phyloP scores from a whole-genome alignment of 73 alveolate species.

The Uronychia binucleata region DNA sequence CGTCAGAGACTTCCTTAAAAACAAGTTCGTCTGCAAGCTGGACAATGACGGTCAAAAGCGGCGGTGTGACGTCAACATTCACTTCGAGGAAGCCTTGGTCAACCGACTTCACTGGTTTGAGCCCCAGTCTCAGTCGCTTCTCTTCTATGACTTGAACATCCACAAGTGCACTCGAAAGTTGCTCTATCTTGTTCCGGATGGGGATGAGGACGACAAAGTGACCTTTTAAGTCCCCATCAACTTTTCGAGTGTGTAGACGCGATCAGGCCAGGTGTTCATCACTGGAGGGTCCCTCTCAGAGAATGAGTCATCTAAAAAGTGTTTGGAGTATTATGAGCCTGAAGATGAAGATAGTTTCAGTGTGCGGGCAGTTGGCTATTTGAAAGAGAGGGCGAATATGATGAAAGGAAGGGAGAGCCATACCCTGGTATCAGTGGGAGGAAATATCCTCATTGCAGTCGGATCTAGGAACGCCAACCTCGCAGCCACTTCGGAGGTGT shows the following conservation, averaged over 20 bases:
- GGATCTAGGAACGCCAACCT: conserved; percentile 27
- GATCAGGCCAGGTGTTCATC: conserved; percentile 26
- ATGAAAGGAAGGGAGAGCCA: conserved; percentile 38
- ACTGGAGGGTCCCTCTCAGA: conserved; percentile 42
- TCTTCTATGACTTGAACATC: conserved; percentile 17
- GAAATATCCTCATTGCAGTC: conserved; percentile 15
- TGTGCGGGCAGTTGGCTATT: not conserved
- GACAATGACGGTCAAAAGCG: conserved; percentile 19
- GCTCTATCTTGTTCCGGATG: conserved; percentile 21
- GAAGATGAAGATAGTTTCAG: not conserved
- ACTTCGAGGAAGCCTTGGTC: conserved; percentile 12
- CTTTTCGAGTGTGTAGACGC: conserved; percentile 22
- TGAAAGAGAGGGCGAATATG: conserved; percentile 33
- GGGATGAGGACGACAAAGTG: not conserved
- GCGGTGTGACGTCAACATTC: conserved; percentile 12
- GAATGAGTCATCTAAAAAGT: conserved; percentile 6
- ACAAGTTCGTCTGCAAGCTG: conserved; percentile 22
- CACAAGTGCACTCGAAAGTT: not conserved
- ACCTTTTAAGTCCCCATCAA: conserved; percentile 27
- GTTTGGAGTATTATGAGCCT: conserved; percentile 9
- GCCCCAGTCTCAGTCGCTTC: conserved; percentile 13
- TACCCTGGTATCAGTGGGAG: conserved; percentile 16
- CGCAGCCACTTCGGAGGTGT: conserved; percentile 20
- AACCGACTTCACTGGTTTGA: conserved; percentile 36
- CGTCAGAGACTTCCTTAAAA: conserved; percentile 10